Base-by-base conservation (phyloP, 2,329 filamentous ascomycete genomes). In the Hypoxylon sp. region DNA sequence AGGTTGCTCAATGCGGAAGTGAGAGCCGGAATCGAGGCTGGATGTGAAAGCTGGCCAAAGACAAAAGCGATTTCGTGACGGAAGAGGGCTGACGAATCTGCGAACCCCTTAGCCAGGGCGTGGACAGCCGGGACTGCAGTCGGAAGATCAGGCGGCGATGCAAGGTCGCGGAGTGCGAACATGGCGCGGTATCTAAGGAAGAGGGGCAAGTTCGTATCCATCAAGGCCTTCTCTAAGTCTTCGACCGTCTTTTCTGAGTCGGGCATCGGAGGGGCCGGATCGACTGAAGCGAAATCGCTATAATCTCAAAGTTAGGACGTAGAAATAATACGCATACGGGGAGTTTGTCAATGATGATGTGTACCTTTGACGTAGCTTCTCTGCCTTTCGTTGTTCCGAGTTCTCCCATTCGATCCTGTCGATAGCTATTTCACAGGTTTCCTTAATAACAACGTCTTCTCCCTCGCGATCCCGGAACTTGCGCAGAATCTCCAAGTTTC, bases 51-150 rank as follows among this genome's bases (percentile, higher is more conserved):
- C 80, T 99, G 96, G 60, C 96, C 96, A 74, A 99, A 99, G 13
- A 99, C 96, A 79, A 99, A 99, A 13, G 96, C 96, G 72, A 99
- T 94, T 79, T 99, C 96, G 82, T 99, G 96, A 72, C 96, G 91
- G 86, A 99, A 98, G 6, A 99, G 89, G 4, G 94, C 94, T 52
- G 94, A 98, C 17, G 90, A 85, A 79, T 99, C 96, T 32, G 85
- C 85, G 74, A 99, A 90, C 14, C 96, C 96, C 77, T 90, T 91
- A 49, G 96, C 93, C 50, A 99, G 87, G 10, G 94, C 93, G 48
- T 91, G 87, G 58, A 99, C 88, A 17, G 96, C 95, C n/a, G 93
- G 91, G 14, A 93, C 88, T 5, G 95, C 94, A 1, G 94, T 97
- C 1, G 94, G 92, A 46, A 97, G 89, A 77, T 97, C 92, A 9